Percentiles rank a stretch among this genome's conserved stretches.
Evolutionary conservation across 805 yeast species (phyloP).

Genomic region (Suhomyces pyralidae): DNA sequence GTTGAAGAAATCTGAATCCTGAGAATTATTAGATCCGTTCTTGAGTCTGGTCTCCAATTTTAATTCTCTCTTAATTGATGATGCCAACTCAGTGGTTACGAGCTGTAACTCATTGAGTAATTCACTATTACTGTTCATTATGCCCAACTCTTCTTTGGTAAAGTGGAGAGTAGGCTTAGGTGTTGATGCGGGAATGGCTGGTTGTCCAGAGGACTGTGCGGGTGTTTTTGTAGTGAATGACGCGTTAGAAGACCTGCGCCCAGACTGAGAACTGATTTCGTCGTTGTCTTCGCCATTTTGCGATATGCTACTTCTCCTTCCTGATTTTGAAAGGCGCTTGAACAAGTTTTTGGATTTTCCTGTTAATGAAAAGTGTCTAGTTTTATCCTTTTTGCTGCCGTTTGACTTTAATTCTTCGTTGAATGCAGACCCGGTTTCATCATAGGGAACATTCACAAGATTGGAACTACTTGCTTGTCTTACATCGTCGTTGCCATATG

Average conservation of each 20-base stretch:
- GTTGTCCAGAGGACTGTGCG: not conserved
- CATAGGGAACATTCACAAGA: not conserved
- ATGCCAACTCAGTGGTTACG: constrained; percentile 70
- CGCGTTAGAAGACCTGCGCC: not conserved
- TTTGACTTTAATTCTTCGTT: not conserved
- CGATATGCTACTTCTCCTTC: constrained; percentile 8
- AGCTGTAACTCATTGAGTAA: constrained; percentile 62
- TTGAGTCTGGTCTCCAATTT: constrained; percentile 48
- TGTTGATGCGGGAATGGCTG: not conserved
- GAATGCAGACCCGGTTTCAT: not conserved
- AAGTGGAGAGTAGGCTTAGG: constrained; percentile 20
- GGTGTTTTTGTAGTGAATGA: not conserved
- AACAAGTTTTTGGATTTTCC: constrained; percentile 30
- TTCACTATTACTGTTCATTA: constrained; percentile 57
- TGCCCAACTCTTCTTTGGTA: constrained; percentile 59
- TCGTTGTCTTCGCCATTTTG: constrained; percentile 4
- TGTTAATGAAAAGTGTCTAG: constrained; percentile 24
- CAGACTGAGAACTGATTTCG: not conserved
- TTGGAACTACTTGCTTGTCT: constrained; percentile 1
- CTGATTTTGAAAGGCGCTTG: constrained; percentile 31
- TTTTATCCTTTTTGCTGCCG: constrained; percentile 13
- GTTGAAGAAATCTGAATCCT: not conserved
- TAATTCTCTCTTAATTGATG: constrained; percentile 69
- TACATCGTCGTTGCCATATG: constrained; percentile 1
- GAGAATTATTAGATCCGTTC: not conserved